Percentiles rank a stretch among this genome's conserved stretches.
phyloP scores from a whole-genome alignment of 805 yeast genomes.

The Yueomyces sinensis region DNA sequence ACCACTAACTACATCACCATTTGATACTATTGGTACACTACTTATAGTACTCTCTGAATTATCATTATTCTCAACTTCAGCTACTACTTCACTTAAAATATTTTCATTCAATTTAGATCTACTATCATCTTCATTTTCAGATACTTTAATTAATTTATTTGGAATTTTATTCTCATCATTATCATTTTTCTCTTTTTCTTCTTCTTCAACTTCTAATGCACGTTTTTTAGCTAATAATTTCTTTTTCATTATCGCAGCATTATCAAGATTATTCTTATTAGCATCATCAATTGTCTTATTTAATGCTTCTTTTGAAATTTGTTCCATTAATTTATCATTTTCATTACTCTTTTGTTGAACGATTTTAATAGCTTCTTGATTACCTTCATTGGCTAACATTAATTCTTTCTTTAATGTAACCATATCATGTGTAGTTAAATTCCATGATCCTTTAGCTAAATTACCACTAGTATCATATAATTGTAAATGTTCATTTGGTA shows the following conservation, averaged over 20 bases:
- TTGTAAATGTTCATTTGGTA: slow-evolving; percentile 61
- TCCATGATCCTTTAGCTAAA: slow-evolving; percentile 50
- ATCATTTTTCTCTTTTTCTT: no score
- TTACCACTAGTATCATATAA: slow-evolving; percentile 67
- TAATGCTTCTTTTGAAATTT: slow-evolving; percentile 19
- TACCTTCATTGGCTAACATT: slow-evolving; percentile 60
- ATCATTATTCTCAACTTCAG: slow-evolving; percentile 8
- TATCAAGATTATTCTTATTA: slow-evolving; percentile 28
- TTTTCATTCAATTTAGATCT: slow-evolving; percentile 7
- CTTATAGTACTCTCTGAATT: slow-evolving; percentile 6
- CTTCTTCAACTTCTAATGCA: slow-evolving; percentile 15
- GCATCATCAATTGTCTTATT: slow-evolving; percentile 23
- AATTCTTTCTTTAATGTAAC: slow-evolving; percentile 49
- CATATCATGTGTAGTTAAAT: slow-evolving; percentile 56
- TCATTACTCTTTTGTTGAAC: slow-evolving; percentile 31
- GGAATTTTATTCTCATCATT: slow-evolving; percentile 3
- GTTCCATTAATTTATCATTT: slow-evolving; percentile 13
- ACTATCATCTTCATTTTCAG: slow-evolving; percentile 3
- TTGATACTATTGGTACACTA: slow-evolving; percentile 13
- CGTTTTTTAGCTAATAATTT: slow-evolving; percentile 20
- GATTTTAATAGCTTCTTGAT: slow-evolving; percentile 53
- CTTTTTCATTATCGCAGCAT: slow-evolving; percentile 33
- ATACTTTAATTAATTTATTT: slow-evolving; percentile 9
- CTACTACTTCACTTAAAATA: slow-evolving; percentile 13
- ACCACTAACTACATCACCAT: slow-evolving; percentile 18